Percentiles rank a stretch among this genome's conserved stretches.
phyloP scores from a whole-genome alignment of 768 basidiomycete genomes.

The Boletus eberwhitei region DNA sequence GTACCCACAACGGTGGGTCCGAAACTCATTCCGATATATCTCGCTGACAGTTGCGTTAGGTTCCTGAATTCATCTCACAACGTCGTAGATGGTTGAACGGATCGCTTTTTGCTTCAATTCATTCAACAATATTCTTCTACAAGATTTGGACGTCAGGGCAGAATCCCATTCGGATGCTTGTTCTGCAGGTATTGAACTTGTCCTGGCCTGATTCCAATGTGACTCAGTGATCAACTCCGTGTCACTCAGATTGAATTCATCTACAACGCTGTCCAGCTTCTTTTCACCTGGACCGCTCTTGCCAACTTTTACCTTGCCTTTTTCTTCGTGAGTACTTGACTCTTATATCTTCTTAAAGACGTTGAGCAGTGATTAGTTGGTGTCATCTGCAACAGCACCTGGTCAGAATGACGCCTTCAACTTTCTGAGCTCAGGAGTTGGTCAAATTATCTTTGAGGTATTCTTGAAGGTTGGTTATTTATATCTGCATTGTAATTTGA shows the following conservation, averaged over 20 bases:
- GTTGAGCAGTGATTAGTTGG: constrained; percentile 50
- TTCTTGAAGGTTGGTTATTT: constrained; percentile 51
- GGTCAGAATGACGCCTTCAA: constrained; percentile 68
- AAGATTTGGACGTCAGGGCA: constrained; percentile 93
- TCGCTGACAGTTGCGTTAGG: constrained; percentile 31
- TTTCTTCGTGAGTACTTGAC: constrained; percentile 71
- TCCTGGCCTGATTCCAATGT: neutral
- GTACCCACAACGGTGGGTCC: constrained; percentile 71
- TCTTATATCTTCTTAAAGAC: constrained; percentile 13
- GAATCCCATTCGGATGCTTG: constrained; percentile 76
- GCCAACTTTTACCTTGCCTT: constrained; percentile 95
- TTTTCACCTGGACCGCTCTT: constrained; percentile 93
- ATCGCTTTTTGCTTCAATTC: constrained; percentile 89
- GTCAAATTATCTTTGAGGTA: constrained; percentile 70
- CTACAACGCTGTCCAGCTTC: constrained; percentile 83
- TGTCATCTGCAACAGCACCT: constrained; percentile 70
- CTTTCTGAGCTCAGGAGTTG: constrained; percentile 71
- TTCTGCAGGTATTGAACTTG: constrained; percentile 46
- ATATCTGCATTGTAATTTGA: constrained; percentile 5
- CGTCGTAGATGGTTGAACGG: constrained; percentile 88
- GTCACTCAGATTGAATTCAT: constrained; percentile 73
- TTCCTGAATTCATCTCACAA: constrained; percentile 94
- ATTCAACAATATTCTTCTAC: constrained; percentile 86
- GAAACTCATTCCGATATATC: neutral
- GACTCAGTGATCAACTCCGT: neutral